Evolutionary conservation across 2,329 filamentous ascomycete genomes (phyloP).

Genomic region (Ceratocystis variospora): DNA sequence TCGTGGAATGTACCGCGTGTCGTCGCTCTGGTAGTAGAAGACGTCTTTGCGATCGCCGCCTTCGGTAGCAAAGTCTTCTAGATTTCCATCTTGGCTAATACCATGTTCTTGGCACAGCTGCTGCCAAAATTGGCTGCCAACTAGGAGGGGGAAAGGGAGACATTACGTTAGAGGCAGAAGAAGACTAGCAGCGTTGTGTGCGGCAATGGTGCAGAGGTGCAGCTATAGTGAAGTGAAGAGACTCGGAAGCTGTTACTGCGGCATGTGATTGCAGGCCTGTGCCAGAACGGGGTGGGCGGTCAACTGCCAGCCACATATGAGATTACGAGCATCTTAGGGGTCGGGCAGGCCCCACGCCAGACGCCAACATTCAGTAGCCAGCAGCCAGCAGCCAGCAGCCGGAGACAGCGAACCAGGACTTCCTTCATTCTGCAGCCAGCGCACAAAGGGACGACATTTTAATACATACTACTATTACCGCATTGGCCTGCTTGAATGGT

Average conservation of each 20-base stretch:
- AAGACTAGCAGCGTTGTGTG: background rate
- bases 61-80: constrained; percentile 95
- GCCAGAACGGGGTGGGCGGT: background rate
- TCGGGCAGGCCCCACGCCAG: background rate
- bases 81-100: constrained; percentile 91
- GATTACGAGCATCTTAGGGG: background rate
- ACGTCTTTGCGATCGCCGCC: constrained; percentile 97
- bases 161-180: background rate
- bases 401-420: background rate
- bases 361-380: background rate
- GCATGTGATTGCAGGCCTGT: no score
- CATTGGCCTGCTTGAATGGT: constrained; percentile 98
- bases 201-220: no score
- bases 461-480: constrained; percentile 86
- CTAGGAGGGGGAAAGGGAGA: constrained; percentile 41
- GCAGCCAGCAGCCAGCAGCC: no score
- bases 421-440: background rate
- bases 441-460: background rate
- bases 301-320: background rate
- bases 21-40: constrained; percentile 98
- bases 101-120: constrained; percentile 96
- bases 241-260: no score
- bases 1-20: constrained; percentile 93
- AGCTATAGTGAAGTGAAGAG: background rate
- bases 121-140: constrained; percentile 97